Evolutionary conservation across 495 filamentous ascomycete species (phyloP).

Genomic region (Chaetomium cochliodes): DNA sequence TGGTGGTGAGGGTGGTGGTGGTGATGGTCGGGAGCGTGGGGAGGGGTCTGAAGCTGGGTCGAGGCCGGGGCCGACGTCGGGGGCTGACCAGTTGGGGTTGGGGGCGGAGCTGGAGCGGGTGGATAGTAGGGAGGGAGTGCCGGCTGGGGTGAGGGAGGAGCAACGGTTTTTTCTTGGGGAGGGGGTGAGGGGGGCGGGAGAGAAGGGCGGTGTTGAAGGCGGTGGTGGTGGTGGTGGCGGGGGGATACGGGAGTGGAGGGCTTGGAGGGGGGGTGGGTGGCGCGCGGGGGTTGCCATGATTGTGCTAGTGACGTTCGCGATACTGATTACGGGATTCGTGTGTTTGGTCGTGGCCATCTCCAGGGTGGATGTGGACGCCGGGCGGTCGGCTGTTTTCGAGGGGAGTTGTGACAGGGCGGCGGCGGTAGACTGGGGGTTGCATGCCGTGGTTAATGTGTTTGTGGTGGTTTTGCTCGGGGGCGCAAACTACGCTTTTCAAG

Average conservation of each 20-base stretch:
- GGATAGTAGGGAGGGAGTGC: slow-evolving; percentile 11
- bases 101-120: neutral
- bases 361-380: slow-evolving; percentile 28
- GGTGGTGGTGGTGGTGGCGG: slow-evolving; percentile 9
- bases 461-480: slow-evolving; percentile 41
- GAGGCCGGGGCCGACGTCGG: too few relatives aligned
- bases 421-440: slow-evolving; percentile 39
- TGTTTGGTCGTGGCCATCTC: slow-evolving; percentile 42
- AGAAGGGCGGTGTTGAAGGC: slow-evolving; percentile 22
- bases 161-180: slow-evolving; percentile 12
- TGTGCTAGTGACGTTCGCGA: slow-evolving; percentile 37
- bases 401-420: slow-evolving; percentile 39
- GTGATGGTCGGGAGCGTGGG: too few relatives aligned
- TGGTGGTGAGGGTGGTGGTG: too few relatives aligned
- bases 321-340: slow-evolving; percentile 41
- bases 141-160: slow-evolving; percentile 13
- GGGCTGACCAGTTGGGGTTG: too few relatives aligned
- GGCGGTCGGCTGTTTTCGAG: slow-evolving; percentile 36
- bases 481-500: slow-evolving; percentile 51
- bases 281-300: slow-evolving; percentile 43
- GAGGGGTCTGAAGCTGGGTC: too few relatives aligned
- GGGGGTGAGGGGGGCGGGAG: slow-evolving; percentile 17
- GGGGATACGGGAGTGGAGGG: slow-evolving; percentile 33
- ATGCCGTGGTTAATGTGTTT: slow-evolving; percentile 40
- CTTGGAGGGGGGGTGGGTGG: slow-evolving; percentile 38